Base-by-base conservation (phyloP, 202 grass and related monocot species). In the Hordeum pubiflorum region DNA sequence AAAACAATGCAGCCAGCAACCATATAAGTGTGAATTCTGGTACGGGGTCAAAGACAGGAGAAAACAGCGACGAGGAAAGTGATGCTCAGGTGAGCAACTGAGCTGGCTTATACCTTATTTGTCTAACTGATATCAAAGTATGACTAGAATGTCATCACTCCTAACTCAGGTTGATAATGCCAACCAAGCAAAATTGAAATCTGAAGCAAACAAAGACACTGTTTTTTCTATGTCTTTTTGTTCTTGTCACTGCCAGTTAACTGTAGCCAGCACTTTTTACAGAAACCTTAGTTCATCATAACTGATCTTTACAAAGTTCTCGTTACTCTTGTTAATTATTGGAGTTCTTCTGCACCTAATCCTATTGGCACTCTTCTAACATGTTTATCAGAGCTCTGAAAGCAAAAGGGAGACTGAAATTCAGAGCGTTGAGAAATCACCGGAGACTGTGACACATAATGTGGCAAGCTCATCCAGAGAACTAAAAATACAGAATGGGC, bases 1-100 rank as follows among this genome's bases (percentile, higher is more conserved):
- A 93, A 54, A 90, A 90, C 73, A 93, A 93, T 79, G 89, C 77
- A 29, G 90, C 83, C 63, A 96, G 87, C 86, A 96, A 96, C 87
- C 87, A 88, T 86, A 54, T 95, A 72, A 99, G 91, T 84, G 86
- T 65, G 39, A 93, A 93, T 81, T 79, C 62, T 65, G 91, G 26
- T 74, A 79, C 79, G 76, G 89, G 77, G 73, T 91, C 88, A 40
- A 86, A 89, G 72, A 88, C 80, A 55, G 90, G 88, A 58, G 90
- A 95, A 74, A 90, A 81, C 80, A 90, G 85, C 5, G 78, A 90
- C 7, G 74, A 84, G 8, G 85, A 83, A 70, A 89, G 83, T 91
- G 90, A 91, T 77, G 85, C 58, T 81, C 89, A 93, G 87, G 96
- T 99, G 85, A 91, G 91, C 76, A 58, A 77, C 26, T 82, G 54